These are phyloP conservation scores for Houttuynia cordata DNA, from an alignment of 164 flowering plant genomes.

Conservation along the genomic window DNA sequence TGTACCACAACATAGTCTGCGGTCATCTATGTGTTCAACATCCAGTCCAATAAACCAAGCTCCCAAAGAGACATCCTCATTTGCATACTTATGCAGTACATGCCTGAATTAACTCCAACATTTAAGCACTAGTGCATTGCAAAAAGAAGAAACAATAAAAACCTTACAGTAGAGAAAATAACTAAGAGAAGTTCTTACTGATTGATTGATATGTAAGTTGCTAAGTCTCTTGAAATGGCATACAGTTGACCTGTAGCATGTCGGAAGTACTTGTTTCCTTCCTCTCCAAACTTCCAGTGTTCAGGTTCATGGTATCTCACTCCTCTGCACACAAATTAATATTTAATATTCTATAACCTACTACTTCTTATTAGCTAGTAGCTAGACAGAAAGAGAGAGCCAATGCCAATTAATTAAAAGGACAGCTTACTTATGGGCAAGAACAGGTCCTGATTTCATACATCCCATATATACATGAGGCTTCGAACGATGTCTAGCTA, in stretches of 20 bases:
- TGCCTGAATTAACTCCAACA: conserved; percentile 36
- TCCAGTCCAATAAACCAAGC: conserved; percentile 96
- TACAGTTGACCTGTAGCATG: conserved; percentile 97
- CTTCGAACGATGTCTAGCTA: conserved; percentile 60
- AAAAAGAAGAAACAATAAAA: background rate
- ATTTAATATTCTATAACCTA: background rate
- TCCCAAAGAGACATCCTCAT: conserved; percentile 91
- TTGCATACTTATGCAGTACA: conserved; percentile 75
- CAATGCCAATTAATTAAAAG: background rate
- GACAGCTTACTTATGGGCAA: conserved; percentile 69
- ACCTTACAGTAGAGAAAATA: background rate
- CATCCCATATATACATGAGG: conserved; percentile 86
- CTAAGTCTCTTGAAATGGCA: conserved; percentile 81
- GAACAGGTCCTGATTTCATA: conserved; percentile 98
- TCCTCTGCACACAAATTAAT: conserved; percentile 38
- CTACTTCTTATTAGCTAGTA: background rate
- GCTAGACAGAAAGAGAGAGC: no score
- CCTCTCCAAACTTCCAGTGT: conserved; percentile 95
- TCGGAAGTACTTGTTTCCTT: conserved; percentile 90
- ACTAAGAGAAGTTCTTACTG: conserved; percentile 38
- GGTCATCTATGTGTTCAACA: conserved; percentile 85
- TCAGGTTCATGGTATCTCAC: conserved; percentile 95
- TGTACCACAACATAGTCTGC: conserved; percentile 85
- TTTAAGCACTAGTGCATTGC: background rate
- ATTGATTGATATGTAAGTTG: conserved; percentile 70